Evolutionary conservation across 306 rosid species (phyloP), one percentile per base, ranked within the genome.

Genomic region (Cicer chorassanicum): DNA sequence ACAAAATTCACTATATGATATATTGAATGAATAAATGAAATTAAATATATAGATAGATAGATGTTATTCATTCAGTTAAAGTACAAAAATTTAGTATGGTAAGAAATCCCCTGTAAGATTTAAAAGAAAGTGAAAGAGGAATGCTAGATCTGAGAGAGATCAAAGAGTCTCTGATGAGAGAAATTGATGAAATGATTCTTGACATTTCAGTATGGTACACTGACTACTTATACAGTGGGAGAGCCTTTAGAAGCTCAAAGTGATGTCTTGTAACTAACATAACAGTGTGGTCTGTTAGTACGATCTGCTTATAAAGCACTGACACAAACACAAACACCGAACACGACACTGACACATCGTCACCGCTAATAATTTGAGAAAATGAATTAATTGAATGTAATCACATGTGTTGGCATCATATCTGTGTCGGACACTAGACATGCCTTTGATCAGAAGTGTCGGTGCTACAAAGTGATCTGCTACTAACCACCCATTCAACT

Each of bases 1-100:
- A 64, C 69, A 78, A 38, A 77, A 3, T 18, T 24, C 18, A 68
- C 64, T 13, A 50, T 40, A 12, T 29, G 45, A 40, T 6, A 61
- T 50, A 11, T 14, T 45, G 74, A 61, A 80, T 34, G 75, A 24
- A 18, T 18, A 71, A 48, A 71, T 74, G 21, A 34, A 24, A 66
- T 44, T 60, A 40, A 60, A 48, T 44, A 53, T 46, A 50, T 36
- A 44, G 16, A 66, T 57, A 59, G 83, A 62, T 7, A 65, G 38
- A 73, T 21, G 19, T 16, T 18, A 55, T 57, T 73, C 24, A 53
- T 24, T 72, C 54, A 45, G 69, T 61, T 14, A 65, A 24, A 78
- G 43, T 24, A 63, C 8, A 29, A 67, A 43, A 36, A 59, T 73
- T 73, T 15, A n/a, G 53, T 54, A 38, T 18, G 42, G 19, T 6